These are phyloP conservation scores for Aureobasidium namibiae DNA, from an alignment of 2,329 filamentous ascomycete genomes.

Conservation along the genomic window DNA sequence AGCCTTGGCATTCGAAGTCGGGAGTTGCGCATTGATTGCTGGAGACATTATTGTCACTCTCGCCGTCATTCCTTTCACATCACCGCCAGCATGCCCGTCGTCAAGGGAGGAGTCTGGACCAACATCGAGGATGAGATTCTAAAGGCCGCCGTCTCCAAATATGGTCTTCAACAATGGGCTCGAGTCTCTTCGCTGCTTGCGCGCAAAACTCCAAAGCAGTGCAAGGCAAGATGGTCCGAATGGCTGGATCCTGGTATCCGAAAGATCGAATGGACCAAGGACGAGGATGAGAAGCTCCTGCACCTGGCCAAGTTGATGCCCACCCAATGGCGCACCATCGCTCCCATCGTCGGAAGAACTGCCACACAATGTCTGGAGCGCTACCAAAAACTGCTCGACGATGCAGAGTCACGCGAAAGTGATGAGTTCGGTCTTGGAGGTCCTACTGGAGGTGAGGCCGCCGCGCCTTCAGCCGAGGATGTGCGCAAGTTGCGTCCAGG, in stretches of 20 bases:
- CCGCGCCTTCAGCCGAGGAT: constrained; percentile 85
- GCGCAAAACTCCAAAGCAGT: constrained; percentile 97
- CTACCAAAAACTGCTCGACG: constrained; percentile 92
- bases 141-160: constrained; percentile 90
- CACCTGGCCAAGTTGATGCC: constrained; percentile 98
- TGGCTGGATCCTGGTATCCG: constrained; percentile 97
- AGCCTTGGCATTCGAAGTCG: background rate
- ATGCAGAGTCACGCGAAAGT: constrained; percentile 82
- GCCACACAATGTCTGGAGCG: constrained; percentile 95
- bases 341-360: constrained; percentile 89
- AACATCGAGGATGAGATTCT: constrained; percentile 89
- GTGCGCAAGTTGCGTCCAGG: constrained; percentile 75
- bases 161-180: constrained; percentile 95
- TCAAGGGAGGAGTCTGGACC: constrained; percentile 61
- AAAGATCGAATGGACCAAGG: constrained; percentile 98
- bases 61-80: background rate
- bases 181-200: constrained; percentile 94
- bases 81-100: constrained; percentile 48
- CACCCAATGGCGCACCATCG: constrained; percentile 98
- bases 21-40: background rate
- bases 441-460: constrained; percentile 75
- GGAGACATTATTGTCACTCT: background rate
- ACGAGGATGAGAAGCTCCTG: constrained; percentile 95
- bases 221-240: constrained; percentile 96
- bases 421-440: constrained; percentile 75